Evolutionary conservation across 225 moss, liverwort and hornwort genomes (phyloP).

Genomic region (Bryum argenteum): DNA sequence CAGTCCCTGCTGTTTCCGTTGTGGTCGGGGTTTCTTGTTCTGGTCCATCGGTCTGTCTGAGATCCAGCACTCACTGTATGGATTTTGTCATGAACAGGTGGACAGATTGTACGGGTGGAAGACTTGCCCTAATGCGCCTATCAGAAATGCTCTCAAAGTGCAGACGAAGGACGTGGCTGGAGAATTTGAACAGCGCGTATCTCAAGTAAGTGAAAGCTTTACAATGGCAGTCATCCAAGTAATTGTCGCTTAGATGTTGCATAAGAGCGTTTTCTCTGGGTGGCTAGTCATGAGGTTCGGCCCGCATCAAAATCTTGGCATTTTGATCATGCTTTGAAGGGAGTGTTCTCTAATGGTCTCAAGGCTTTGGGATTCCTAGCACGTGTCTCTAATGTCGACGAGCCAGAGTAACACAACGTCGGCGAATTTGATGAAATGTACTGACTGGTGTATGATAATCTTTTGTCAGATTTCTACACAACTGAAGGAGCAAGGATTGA

Average conservation of each 20-base stretch:
- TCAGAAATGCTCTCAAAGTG: slow-evolving; percentile 72
- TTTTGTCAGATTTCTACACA: slow-evolving; percentile 59
- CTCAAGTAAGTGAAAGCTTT: slow-evolving; percentile 44
- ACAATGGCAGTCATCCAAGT: not conserved
- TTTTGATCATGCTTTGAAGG: not conserved
- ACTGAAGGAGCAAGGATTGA: slow-evolving; percentile 91
- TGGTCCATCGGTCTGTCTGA: slow-evolving; percentile 7
- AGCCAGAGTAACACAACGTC: not conserved
- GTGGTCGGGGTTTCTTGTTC: not conserved
- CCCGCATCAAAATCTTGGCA: not conserved
- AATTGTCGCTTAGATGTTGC: not conserved
- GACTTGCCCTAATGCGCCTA: slow-evolving; percentile 69
- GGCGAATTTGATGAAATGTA: slow-evolving; percentile 14
- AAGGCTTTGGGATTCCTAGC: not conserved
- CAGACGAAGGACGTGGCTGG: slow-evolving; percentile 78
- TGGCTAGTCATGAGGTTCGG: slow-evolving; percentile 20
- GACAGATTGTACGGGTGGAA: slow-evolving; percentile 91
- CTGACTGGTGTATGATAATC: slow-evolving; percentile 19
- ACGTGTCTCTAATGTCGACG: slow-evolving; percentile 5
- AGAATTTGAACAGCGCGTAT: slow-evolving; percentile 78
- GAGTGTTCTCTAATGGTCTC: not conserved
- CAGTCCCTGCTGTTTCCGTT: not conserved
- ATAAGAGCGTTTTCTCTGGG: not conserved
- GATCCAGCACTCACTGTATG: slow-evolving; percentile 14
- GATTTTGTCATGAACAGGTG: slow-evolving; percentile 50